Evolutionary conservation across 2,329 filamentous ascomycete genomes (phyloP).

Genomic region (Aureobasidium sp.): DNA sequence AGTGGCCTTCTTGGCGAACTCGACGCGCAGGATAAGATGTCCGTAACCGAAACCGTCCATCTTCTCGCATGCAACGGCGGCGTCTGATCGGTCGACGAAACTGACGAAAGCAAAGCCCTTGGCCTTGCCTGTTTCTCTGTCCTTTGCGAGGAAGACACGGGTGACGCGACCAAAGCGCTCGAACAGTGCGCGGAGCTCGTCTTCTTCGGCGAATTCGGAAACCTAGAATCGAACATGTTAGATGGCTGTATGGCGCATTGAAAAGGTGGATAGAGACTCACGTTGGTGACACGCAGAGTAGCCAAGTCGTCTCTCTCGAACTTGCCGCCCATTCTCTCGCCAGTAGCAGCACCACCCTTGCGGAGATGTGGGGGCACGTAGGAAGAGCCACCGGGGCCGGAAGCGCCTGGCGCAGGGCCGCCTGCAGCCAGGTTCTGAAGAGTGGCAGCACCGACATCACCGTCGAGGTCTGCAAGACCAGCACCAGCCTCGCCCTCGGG

Average conservation of each 20-base stretch:
- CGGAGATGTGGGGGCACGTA: constrained; percentile 94
- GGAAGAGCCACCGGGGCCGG: constrained; percentile 55
- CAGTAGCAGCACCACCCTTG: constrained; percentile 53
- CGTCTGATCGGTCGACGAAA: constrained; percentile 83
- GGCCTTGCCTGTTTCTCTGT: constrained; percentile 88
- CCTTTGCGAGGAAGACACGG: constrained; percentile 95
- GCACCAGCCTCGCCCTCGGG: constrained; percentile 50
- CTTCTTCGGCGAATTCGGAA: constrained; percentile 97
- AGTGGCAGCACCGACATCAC: constrained; percentile 36
- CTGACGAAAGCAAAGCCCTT: constrained; percentile 99
- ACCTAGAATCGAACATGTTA: constrained; percentile 39
- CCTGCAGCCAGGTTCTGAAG: constrained; percentile 32
- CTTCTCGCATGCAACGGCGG: constrained; percentile 87
- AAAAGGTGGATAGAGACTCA: constrained; percentile 43
- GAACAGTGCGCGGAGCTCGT: constrained; percentile 95
- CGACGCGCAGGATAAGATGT: constrained; percentile 77
- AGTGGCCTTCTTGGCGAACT: constrained; percentile 65
- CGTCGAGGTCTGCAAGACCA: constrained; percentile 38
- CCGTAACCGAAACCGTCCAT: constrained; percentile 93
- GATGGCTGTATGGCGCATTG: not conserved
- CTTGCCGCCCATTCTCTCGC: constrained; percentile 87
- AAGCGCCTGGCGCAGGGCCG: constrained; percentile 34
- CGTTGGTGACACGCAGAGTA: constrained; percentile 95
- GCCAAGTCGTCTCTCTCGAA: constrained; percentile 95
- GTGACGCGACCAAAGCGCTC: constrained; percentile 95